Evolutionary conservation across 805 yeast species (phyloP), one percentile per base, ranked within the genome.

Genomic region (Candida ascalaphidarum): DNA sequence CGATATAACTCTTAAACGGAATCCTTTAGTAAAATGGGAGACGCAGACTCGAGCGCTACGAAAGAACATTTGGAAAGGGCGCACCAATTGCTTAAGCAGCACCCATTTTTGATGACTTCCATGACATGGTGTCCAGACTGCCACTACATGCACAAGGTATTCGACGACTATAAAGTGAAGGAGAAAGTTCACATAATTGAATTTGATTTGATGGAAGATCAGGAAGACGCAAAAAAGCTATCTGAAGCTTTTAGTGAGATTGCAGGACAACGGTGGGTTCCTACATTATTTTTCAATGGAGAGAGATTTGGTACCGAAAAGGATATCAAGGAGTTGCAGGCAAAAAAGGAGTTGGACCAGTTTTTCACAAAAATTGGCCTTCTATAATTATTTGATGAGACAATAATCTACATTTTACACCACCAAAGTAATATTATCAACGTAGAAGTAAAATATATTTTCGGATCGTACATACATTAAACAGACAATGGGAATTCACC

Each of bases 61-160:
- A 31, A 31, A 22, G 34, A 42, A 32, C 55, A 50, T 32, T 35
- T 50, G 14, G 39, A 48, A 11, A 49, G 48, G 30, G 84, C 79
- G 2, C 52, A 61, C 29, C 52, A 65, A 16, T 52, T 74, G 30
- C 61, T 79, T 31, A 29, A 46, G 7, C 40, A 55, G 3, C 55
- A 77, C 51, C 59, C 59, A 27, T 72, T 52, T 39, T 60, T 81
- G 34, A 69, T 77, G 67, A 46, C 80, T 9, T 71, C 81, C 22
- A 81, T 80, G 40, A 65, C 78, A 12, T 80, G 86, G 86, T 81
- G 92, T 50, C 82, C 84, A 3, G 88, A 81, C 42, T 80, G 88
- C 41, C 74, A 69, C 27, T 81, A 77, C 46, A 71, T 81, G 3
- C 63, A 69, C 34, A 53, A 55, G 16, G 51, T 78, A 14, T 77